Conservation (phyloP, 176 grass and related monocot genomes). For the Metroxylon sagu region DNA sequence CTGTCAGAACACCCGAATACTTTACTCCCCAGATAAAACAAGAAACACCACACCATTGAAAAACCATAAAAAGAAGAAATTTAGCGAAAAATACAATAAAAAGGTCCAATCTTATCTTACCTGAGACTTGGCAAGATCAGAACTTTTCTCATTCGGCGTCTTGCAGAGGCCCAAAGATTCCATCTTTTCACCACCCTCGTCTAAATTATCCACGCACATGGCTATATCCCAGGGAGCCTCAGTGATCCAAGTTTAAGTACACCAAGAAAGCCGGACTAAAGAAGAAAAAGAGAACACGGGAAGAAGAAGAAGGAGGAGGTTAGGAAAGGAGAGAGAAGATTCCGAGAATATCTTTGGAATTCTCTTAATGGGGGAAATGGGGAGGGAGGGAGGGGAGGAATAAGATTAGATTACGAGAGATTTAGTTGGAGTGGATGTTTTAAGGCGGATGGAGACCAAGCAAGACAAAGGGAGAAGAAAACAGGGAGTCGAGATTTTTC, state of each 20-base stretch:
- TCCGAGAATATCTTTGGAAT: slow-evolving; percentile 14
- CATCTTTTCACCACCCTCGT: slow-evolving; percentile 24
- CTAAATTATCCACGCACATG: slow-evolving; percentile 79
- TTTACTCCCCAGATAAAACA: background rate
- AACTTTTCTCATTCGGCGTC: slow-evolving; percentile 29
- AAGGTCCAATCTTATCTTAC: slow-evolving; percentile 22
- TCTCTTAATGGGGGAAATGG: background rate
- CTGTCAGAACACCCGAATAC: no score
- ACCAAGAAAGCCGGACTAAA: no score
- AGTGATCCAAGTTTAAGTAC: no score
- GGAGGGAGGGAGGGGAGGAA: background rate
- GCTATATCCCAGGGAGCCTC: background rate
- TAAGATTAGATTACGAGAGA: no score
- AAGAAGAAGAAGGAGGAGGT: background rate
- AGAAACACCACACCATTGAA: background rate
- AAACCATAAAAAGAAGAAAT: background rate
- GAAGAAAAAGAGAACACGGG: background rate
- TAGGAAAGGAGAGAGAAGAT: slow-evolving; percentile 22
- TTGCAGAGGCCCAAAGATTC: slow-evolving; percentile 36
- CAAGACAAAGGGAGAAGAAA: no score
- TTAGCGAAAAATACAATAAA: slow-evolving; percentile 8
- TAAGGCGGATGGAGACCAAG: no score
- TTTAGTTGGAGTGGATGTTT: no score
- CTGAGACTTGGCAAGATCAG: slow-evolving; percentile 31
- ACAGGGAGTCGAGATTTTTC: no score